Evolutionary conservation across 1,284 basidiomycete species (phyloP).

Genomic region (Austropuccinia psidii): DNA sequence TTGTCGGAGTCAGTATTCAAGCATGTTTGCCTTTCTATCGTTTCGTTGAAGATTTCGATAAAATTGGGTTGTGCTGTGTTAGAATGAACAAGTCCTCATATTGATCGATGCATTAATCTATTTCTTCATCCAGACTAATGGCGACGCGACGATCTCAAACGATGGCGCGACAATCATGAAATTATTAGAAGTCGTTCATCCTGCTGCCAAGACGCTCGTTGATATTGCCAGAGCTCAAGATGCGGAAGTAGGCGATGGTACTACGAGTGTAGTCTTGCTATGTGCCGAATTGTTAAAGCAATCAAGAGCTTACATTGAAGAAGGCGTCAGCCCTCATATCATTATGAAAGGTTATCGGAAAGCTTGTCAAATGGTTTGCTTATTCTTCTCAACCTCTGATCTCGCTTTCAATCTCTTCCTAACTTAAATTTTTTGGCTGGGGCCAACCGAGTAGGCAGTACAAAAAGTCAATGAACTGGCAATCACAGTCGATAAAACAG

Average conservation of each 20-base stretch:
- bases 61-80: too few species aligned
- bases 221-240: constrained; percentile 98
- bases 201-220: constrained; percentile 88
- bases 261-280: constrained; percentile 86
- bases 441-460: constrained; percentile 60
- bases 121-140: constrained; percentile 65
- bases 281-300: constrained; percentile 94
- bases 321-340: constrained; percentile 93
- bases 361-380: constrained; percentile 67
- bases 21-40: too few species aligned
- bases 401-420: background rate
- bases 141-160: constrained; percentile 91
- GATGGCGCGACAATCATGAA: constrained; percentile 98
- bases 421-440: background rate
- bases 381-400: background rate
- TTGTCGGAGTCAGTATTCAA: constrained; percentile 43
- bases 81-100: too few species aligned
- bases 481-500: constrained; percentile 77
- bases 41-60: too few species aligned
- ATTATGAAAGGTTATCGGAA: constrained; percentile 94
- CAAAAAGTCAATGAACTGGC: constrained; percentile 83
- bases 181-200: constrained; percentile 93
- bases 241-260: constrained; percentile 96
- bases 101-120: too few species aligned
- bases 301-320: constrained; percentile 83